Evolutionary conservation across 2,329 filamentous ascomycete genomes (phyloP).

Genomic region (Stachybotrys echinatus): DNA sequence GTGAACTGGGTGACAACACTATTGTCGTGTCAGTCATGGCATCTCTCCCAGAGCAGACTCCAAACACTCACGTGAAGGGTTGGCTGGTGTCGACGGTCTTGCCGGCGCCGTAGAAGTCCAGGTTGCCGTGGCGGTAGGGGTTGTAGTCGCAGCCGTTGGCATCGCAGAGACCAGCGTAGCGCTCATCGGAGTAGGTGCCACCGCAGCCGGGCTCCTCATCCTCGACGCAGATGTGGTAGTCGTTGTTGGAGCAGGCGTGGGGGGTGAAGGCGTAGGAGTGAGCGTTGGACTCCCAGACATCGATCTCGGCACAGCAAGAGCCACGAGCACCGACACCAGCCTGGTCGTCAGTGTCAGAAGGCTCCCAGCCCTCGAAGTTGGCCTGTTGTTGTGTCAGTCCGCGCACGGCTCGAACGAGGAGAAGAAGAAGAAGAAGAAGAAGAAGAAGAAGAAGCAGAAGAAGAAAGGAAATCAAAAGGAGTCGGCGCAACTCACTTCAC

Average conservation of each 20-base stretch:
- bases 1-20: constrained; percentile 2
- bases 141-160: constrained; percentile 35
- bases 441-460: constrained; percentile 35
- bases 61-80: constrained; percentile 19
- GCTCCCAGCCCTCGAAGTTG: constrained; percentile 17
- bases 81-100: constrained; percentile 23
- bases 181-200: constrained; percentile 34
- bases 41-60: background rate
- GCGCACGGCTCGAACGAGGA: too few species aligned
- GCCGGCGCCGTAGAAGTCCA: constrained; percentile 23
- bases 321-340: constrained; percentile 26
- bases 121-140: constrained; percentile 23
- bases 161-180: constrained; percentile 42
- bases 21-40: background rate
- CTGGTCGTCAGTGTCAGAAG: constrained; percentile 11
- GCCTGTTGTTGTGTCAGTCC: constrained; percentile 7
- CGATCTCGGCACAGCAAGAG: constrained; percentile 46
- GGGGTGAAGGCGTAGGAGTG: constrained; percentile 33
- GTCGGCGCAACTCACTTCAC: constrained; percentile 25
- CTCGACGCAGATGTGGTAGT: constrained; percentile 36
- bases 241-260: constrained; percentile 38
- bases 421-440: too few species aligned
- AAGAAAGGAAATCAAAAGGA: background rate
- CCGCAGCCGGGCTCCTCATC: constrained; percentile 21
- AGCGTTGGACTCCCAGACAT: constrained; percentile 42